phyloP scores from a whole-genome alignment of 352 stramenopile genomes.

The Phytophthora quininea region DNA sequence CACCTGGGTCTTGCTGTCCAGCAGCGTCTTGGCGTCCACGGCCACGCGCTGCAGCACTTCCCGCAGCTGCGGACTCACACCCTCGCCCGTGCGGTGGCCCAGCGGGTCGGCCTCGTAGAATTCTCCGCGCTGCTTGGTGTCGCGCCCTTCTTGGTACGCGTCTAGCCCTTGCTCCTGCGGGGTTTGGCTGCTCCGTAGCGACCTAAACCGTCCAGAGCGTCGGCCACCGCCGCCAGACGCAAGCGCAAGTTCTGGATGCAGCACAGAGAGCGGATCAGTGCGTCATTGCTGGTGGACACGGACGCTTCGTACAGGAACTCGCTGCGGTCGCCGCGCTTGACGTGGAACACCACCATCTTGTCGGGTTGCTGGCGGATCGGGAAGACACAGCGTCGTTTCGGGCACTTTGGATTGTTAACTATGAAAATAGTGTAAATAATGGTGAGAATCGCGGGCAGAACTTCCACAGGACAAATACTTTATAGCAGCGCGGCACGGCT shows the following conservation, averaged over 20 bases:
- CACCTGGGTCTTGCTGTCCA: conserved; percentile 77
- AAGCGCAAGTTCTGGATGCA: conserved; percentile 84
- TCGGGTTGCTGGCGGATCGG: not conserved
- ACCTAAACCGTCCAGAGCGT: conserved; percentile 78
- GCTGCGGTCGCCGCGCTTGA: conserved; percentile 89
- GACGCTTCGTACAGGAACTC: conserved; percentile 92
- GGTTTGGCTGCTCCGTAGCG: conserved; percentile 89
- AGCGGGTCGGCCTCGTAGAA: conserved; percentile 89
- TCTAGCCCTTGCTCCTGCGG: conserved; percentile 88
- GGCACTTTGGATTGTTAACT: not conserved
- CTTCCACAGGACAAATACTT: conserved; percentile 13
- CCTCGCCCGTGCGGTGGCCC: conserved; percentile 88
- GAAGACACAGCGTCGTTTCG: not conserved
- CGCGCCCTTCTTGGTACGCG: conserved; percentile 70
- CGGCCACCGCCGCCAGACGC: conserved; percentile 70
- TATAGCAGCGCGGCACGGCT: conserved; percentile 28
- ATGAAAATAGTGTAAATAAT: no score
- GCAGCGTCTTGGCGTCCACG: conserved; percentile 72
- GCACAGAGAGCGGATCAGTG: conserved; percentile 85
- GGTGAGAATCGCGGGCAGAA: not conserved
- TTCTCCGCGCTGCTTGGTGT: conserved; percentile 63
- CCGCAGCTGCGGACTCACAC: conserved; percentile 80
- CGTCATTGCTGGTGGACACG: conserved; percentile 76
- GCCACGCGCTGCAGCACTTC: conserved; percentile 82
- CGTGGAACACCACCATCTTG: conserved; percentile 89